These are phyloP conservation scores for Barnettozyma sp. DNA, from an alignment of 805 yeast species.

Conservation along the genomic window DNA sequence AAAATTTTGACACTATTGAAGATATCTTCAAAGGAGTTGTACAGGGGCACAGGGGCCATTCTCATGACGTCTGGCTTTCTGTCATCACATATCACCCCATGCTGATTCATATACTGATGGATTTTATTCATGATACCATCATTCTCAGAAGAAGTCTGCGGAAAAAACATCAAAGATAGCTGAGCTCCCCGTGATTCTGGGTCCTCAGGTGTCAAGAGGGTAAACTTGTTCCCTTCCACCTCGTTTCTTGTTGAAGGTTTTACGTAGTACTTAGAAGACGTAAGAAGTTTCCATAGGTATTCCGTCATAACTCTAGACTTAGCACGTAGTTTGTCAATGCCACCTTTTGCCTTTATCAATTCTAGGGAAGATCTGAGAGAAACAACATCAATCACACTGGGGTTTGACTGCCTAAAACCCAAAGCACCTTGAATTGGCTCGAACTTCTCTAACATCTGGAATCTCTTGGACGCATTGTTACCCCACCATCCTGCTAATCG, in stretches of 20 bases:
- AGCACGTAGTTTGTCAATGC: slow-evolving; percentile 47
- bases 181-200: slow-evolving; percentile 69
- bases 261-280: slow-evolving; percentile 41
- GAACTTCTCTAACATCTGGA: slow-evolving; percentile 71
- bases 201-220: slow-evolving; percentile 66
- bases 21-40: slow-evolving; percentile 70
- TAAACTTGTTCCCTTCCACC: slow-evolving; percentile 31
- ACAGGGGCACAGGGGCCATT: slow-evolving; percentile 80
- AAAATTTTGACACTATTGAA: slow-evolving; percentile 38
- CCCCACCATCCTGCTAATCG: slow-evolving; percentile 99
- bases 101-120: slow-evolving; percentile 37
- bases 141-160: slow-evolving; percentile 31
- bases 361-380: slow-evolving; percentile 62
- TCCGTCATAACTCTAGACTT: slow-evolving; percentile 54
- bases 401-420: slow-evolving; percentile 86
- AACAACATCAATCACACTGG: slow-evolving; percentile 80
- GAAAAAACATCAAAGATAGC: slow-evolving; percentile 63
- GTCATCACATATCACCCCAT: slow-evolving; percentile 79
- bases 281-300: slow-evolving; percentile 45
- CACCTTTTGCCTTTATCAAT: slow-evolving; percentile 53
- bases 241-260: slow-evolving; percentile 1
- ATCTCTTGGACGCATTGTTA: slow-evolving; percentile 60
- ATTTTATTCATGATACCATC: slow-evolving; percentile 56
- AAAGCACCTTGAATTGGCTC: slow-evolving; percentile 81
- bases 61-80: slow-evolving; percentile 87